Base-by-base conservation (phyloP, 768 basidiomycete species). In the Hericium erinaceus region DNA sequence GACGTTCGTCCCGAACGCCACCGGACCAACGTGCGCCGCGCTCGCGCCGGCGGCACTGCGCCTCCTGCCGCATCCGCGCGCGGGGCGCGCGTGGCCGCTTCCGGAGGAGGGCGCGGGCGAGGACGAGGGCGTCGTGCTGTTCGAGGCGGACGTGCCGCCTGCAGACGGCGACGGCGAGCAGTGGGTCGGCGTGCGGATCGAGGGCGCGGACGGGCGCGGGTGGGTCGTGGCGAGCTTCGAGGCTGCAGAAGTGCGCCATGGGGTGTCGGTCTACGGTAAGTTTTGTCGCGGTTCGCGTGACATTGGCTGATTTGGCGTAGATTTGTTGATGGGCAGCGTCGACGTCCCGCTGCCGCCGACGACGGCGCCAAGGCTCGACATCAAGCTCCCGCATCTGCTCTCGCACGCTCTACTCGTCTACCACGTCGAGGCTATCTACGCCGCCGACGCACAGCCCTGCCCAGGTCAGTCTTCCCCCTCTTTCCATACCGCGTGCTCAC, bases 31-130 rank as follows among this genome's bases (percentile, higher is more conserved):
- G n/a, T 65, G 62, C 58, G 44, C 61, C 20, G 39, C 56, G 9
- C 66, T 68, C 41, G 61, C 54, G 9, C 84, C 89, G 2, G 62
- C 64, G 4, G 71, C 71, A 3, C 71, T 88, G 26, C 83, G 77
- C 65, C 77, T 89, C 7, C 72, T 92, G 8, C 90, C 90, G 1
- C 77, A 77, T 61, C 82, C 86, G 24, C 63, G 74, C 10, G 72
- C 75, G 11, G 80, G 76, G 2, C 70, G 68, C 44, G 68, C 73
- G 11, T 91, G 90, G 62, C 90, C 89, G 5, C 70, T 80, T 0
- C 85, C 87, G 13, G 69, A 80, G 15, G 83, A 85, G 68, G 89
- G 89, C 0, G 68, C 79, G 0, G 86, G 88, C 54, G 87, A 92
- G 66, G 86, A 84, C 9, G 88, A 89, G 57, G 88, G 87, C 0